Evolutionary conservation across 163 green algal genomes (phyloP).

Genomic region (Coccomyxa subellipsoidea): DNA sequence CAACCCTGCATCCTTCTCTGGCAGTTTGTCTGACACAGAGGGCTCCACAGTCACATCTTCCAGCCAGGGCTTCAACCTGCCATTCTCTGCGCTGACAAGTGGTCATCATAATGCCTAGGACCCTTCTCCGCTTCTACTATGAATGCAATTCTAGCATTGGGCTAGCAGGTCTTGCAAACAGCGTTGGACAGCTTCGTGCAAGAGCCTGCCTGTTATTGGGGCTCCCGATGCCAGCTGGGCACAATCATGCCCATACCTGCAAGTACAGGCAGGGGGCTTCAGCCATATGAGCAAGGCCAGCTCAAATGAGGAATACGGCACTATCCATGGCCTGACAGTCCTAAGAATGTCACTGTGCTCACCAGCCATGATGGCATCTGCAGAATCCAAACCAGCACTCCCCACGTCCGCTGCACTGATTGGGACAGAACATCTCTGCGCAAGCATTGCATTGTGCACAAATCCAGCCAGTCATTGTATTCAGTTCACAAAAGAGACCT

Average conservation of each 20-base stretch:
- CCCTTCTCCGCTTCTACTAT: neutral
- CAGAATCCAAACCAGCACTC: slow-evolving; percentile 66
- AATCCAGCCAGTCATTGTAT: too few species aligned
- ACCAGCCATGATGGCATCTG: slow-evolving; percentile 55
- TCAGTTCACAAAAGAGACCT: too few species aligned
- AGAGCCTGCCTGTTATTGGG: neutral
- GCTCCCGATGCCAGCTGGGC: neutral
- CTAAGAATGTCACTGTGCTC: neutral
- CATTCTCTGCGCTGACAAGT: neutral
- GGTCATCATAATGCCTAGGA: neutral
- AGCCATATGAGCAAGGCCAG: too few species aligned
- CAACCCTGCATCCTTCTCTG: neutral
- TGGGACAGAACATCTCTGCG: slow-evolving; percentile 54
- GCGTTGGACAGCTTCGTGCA: too few species aligned
- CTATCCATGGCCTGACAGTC: neutral
- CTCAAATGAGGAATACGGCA: too few species aligned
- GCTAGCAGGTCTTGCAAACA: too few species aligned
- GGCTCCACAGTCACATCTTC: neutral
- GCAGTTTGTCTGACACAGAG: neutral
- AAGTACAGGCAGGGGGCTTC: neutral
- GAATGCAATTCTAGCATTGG: too few species aligned
- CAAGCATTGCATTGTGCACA: slow-evolving; percentile 38
- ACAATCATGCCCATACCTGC: neutral
- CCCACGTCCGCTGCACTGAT: slow-evolving; percentile 61
- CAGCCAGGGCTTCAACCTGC: slow-evolving; percentile 5